Evolutionary conservation across 768 basidiomycete species (phyloP), one percentile per base, ranked within the genome.

Genomic region (Auriculariales sp.): DNA sequence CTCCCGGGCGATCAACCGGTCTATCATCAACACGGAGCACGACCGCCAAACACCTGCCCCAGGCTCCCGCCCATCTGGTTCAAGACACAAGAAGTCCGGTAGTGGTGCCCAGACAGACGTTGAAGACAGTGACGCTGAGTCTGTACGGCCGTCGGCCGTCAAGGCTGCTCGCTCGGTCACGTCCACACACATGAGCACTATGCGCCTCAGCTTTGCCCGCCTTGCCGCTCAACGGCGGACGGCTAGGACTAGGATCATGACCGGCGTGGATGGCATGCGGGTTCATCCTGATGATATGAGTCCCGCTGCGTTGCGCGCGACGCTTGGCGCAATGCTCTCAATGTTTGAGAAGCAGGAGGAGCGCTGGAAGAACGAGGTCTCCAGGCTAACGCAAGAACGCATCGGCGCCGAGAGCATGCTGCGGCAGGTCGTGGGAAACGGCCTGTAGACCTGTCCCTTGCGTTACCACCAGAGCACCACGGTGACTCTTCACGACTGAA

Each of bases 341-440:
- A 78, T 88, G 29, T 86, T 83, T 49, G 80, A 79, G 19, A 71
- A 80, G 54, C 67, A 83, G 15, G 83, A 82, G 59, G 70, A 71
- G 45, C 68, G 84, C 34, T 83, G 83, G 78, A 63, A 70, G 32
- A 80, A 83, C 14, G 84, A 85, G 64, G 79, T 86, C 72, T 62
- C 70, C 24, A 68, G 74, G 51, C 69, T 83, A 50, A 67, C 70
- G 45, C 77, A 80, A 27, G 86, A 89, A 50, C 68, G 82, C 12
- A 80, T 83, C 57, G 63, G 70, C 15, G 77, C 87, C 3, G 79
- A 81, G 55, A 55, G 83, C 48, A 62, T 87, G 34, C 63, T 89
- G 46, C 68, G 67, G 55, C 83, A 87, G 62, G 75, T 36, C 35
- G 35, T 22, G 10, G 35, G 35, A 15, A n/a, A 6, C 35, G 35